phyloP scores from a whole-genome alignment of 2,329 filamentous ascomycete species.

The Pestalotiopsis sp. region DNA sequence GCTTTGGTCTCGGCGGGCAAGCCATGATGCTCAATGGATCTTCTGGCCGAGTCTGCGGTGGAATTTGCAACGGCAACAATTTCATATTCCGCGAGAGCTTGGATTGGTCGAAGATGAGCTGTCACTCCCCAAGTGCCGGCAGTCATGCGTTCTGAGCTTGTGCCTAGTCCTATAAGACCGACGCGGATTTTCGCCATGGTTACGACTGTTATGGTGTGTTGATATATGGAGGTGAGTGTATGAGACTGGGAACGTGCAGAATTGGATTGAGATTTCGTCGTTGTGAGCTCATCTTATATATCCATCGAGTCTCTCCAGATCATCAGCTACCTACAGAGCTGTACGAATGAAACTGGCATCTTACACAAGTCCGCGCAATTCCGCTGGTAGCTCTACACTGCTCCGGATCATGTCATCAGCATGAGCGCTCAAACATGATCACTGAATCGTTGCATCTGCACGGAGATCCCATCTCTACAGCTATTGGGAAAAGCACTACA shows the following conservation, averaged over 20 bases:
- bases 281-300: neutral
- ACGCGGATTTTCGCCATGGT: constrained; percentile 30
- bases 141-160: neutral
- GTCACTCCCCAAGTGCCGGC: constrained; percentile 34
- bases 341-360: neutral
- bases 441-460: too few relatives aligned
- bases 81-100: constrained; percentile 39
- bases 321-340: neutral
- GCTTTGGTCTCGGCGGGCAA: constrained; percentile 36
- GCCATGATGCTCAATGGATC: constrained; percentile 41
- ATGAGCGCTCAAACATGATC: neutral
- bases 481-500: too few relatives aligned
- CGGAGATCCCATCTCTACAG: too few relatives aligned
- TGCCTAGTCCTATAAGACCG: constrained; percentile 26
- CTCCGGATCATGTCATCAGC: neutral
- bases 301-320: neutral
- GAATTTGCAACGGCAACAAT: constrained; percentile 55
- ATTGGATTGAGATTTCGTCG: neutral
- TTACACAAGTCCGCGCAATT: neutral
- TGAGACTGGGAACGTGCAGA: neutral
- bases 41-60: constrained; percentile 40
- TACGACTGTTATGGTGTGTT: constrained; percentile 18
- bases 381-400: neutral
- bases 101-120: constrained; percentile 40
- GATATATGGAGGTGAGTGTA: too few relatives aligned